Evolutionary conservation across 768 basidiomycete species (phyloP), one percentile per base, ranked within the genome.

Genomic region (Serendipita sp.): DNA sequence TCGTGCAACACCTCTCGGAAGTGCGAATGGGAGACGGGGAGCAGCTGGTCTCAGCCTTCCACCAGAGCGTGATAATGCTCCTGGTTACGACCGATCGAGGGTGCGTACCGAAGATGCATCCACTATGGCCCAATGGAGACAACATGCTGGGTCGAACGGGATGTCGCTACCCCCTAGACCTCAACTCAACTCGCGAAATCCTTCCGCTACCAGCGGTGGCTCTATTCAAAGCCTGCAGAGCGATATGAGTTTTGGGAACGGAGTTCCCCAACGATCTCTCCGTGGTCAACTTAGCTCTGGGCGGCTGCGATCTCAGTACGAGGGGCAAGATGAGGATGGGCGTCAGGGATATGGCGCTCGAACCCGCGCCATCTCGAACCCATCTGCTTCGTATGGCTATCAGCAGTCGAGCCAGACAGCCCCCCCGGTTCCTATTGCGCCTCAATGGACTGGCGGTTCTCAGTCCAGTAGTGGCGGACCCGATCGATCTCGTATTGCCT

Each of bases 251-350:
- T 75, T 75, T 44, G 74, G 75, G 8, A 78, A 78, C 67, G 66
- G 64, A 16, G 76, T 36, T 34, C 75, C 70, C 65, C 74, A 67
- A 67, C 76, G 81, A 52, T 79, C 83, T 16, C 71, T 90, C 23
- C 79, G 86, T 16, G 85, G 81, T 66, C 86, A 91, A 70, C 83
- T 85, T 66, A 89, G 85, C 72, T 83, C 85, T 23, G 83, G 84
- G 56, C 79, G 78, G 64, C 76, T 89, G 36, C 77, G 76, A 65
- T 74, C 76, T 23, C 74, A 77, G 18, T 82, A 86, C 68, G 85
- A 85, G 35, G 73, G 70, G 30, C 75, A 77, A 44, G 75, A 75
- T 70, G 71, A 72, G 64, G 70, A 71, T 3, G 64, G 67, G 52
- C 44, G 41, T 44, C 46, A 36, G 54, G 65, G 66, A 32, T 64